Base-by-base conservation (phyloP, 2,329 filamentous ascomycete genomes). In the Apiospora arundinis region DNA sequence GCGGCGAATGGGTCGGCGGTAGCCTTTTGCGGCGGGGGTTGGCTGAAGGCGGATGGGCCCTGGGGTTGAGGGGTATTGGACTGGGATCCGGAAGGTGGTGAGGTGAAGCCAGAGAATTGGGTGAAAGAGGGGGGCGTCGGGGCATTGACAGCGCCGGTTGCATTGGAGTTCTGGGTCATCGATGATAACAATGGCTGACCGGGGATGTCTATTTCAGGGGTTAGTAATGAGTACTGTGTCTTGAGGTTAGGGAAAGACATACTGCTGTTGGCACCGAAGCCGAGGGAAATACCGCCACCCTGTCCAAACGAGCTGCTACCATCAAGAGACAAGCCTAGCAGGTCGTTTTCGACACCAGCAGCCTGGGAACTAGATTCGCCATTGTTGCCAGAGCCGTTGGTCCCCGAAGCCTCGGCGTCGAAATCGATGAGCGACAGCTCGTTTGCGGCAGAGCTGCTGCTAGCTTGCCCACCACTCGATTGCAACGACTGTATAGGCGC, bases 381-480 rank as follows among this genome's bases (percentile, higher is more conserved):
- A 37, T 86, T 84, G 70, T 85, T 85, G 52, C 68, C 63, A 2
- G 76, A 21, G 9, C 79, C 78, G 44, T 80, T 80, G 0, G 71
- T 14, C 9, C 87, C 83, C 49, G 90, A 86, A 12, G 85, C 75
- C 66, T 91, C 89, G 5, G 82, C 92, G 72, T 92, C 93, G 77
- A 99, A 95, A 80, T 99, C 96, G 78, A 99, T 99, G 74, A 99
- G 84, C 6, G 96, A 98, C 28, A 98, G 84, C 81, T 98, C 95
- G 77, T 94, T 87, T 5, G 84, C 83, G 9, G 87, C 82, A 76
- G 92, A 89, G 83, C 91, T 89, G 76, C 87, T 85, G 73, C 87
- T 85, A 72, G 89, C 92, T 32, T 89, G 91, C 14, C 92, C 90
- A 68, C 93, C n/a, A 12, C 77, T 37, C 11, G 72, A 45, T 4